Conservation (phyloP, 2,329 filamentous ascomycete genomes). For the Cladosporium sp. region DNA sequence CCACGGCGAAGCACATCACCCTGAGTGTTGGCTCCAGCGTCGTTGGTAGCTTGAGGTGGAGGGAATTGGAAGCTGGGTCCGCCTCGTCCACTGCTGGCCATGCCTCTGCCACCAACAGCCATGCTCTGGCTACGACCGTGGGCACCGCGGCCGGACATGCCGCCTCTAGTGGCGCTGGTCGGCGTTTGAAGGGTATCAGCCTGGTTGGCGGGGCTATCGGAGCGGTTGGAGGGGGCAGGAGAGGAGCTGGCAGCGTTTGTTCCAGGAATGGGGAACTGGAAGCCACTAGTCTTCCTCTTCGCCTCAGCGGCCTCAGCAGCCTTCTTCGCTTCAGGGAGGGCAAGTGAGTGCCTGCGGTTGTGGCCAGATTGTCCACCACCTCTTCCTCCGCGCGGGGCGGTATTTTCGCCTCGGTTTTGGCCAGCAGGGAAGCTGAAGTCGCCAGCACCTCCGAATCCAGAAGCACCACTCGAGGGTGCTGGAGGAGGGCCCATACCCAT, state of each 20-base stretch:
- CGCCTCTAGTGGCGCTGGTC: conserved; percentile 28
- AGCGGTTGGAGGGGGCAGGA: conserved; percentile 46
- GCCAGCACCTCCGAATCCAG: conserved; percentile 66
- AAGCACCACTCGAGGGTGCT: conserved; percentile 82
- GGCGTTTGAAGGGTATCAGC: conserved; percentile 14
- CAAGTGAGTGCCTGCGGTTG: conserved; percentile 89
- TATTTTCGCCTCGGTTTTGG: conserved; percentile 51
- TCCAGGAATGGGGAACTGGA: conserved; percentile 84
- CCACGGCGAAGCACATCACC: conserved; percentile 71
- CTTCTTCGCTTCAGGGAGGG: conserved; percentile 93
- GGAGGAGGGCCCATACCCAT: conserved; percentile 76
- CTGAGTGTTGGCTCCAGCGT: conserved; percentile 45
- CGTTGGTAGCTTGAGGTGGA: conserved; percentile 41
- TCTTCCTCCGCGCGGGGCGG: conserved; percentile 61
- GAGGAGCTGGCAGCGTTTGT: conserved; percentile 51
- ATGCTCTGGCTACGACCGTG: conserved; percentile 83
- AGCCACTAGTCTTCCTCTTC: conserved; percentile 88
- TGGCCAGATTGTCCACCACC: conserved; percentile 73
- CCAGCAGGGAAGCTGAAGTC: conserved; percentile 54
- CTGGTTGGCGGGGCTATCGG: conserved; percentile 53
- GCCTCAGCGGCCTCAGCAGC: conserved; percentile 94
- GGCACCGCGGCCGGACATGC: conserved; percentile 39
- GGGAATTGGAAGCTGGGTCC: conserved; percentile 68
- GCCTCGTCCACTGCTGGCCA: conserved; percentile 54
- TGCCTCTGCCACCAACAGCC: conserved; percentile 68